Evolutionary conservation across 2,329 filamentous ascomycete genomes (phyloP).

Genomic region (Colletotrichum nymphaeae): DNA sequence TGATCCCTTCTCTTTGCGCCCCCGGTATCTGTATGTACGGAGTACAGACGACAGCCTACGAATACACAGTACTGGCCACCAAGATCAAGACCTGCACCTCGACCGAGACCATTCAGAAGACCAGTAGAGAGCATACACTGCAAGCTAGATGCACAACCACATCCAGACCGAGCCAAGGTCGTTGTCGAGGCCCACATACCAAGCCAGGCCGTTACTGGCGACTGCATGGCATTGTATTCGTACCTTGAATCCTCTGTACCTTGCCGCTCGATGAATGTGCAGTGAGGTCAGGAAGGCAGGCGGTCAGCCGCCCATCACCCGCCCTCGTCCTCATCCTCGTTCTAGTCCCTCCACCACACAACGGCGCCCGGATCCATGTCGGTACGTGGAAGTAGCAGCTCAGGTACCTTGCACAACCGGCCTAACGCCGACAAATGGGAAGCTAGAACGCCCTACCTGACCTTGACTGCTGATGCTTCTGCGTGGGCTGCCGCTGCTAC

Average conservation of each 20-base stretch:
- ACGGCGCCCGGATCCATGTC: constrained; percentile 23
- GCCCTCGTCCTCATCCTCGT: not conserved
- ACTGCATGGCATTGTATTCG: constrained; percentile 1
- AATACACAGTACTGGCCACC: not conserved
- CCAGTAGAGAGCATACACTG: not conserved
- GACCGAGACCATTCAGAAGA: not conserved
- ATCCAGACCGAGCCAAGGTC: constrained; percentile 10
- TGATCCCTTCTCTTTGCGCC: constrained; percentile 17
- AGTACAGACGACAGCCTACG: not conserved
- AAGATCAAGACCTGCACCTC: not conserved
- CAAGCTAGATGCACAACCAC: not conserved
- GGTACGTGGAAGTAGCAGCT: constrained; percentile 21
- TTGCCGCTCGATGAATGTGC: constrained; percentile 7
- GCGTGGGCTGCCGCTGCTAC: constrained; percentile 20
- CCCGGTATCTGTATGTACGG: not conserved
- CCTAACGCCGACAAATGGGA: constrained; percentile 12
- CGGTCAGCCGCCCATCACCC: constrained; percentile 20
- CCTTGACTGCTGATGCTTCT: constrained; percentile 10
- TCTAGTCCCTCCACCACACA: not conserved
- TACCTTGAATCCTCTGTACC: constrained; percentile 1
- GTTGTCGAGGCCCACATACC: not conserved
- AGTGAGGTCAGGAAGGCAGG: constrained; percentile 13
- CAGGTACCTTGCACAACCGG: constrained; percentile 35
- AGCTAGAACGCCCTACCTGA: not conserved
- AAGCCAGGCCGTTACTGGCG: not conserved